Base-by-base conservation (phyloP, 352 stramenopile species). In the Globisporangium radiosum region DNA sequence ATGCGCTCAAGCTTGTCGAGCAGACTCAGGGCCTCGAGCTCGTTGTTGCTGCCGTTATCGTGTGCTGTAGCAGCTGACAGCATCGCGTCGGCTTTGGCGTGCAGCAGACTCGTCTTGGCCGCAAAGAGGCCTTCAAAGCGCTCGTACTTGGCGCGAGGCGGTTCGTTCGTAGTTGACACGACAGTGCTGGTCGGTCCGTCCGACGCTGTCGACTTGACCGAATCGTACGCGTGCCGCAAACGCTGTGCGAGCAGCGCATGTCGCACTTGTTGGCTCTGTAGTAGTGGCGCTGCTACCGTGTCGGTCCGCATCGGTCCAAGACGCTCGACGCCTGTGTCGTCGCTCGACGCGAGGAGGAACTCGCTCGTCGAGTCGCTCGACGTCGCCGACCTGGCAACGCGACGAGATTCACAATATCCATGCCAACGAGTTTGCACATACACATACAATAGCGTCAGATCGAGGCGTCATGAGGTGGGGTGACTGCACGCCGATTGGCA, bases 1-100 rank as follows among this genome's bases (percentile, higher is more conserved):
- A 89, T 73, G 42, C 60, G 50, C 38, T 79, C 73, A 4, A 87
- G 47, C 51, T 89, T 89, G 14, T 70, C 64, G n/a, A 76, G 60
- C 5, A 84, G 45, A 51, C 60, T 73, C 55, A 85, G 70, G 17
- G 55, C 59, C 19, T 66, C 49, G 15, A 56, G 25, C 25, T 33
- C 65, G 55, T 61, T 33, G 45, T 38, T 58, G 33, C 3, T 64
- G n/a, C 33, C 11, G 25, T 3, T 33, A 33, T 33, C 25, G 25
- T 33, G 25, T 6, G 43, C 0, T 11, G 4, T 15, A 15, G 57
- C n/a, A 70, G 62, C 39, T 68, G 42, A 62, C 36, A 87, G 55
- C 33, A 86, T 68, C 11, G 54, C 37, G 62, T 85, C 75, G 6
- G 67, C 62, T 9, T 52, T 58, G 1, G 60, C 45, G 13, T 86